Base-by-base conservation (phyloP, 306 rosid species). In the Cicer chorassanicum region DNA sequence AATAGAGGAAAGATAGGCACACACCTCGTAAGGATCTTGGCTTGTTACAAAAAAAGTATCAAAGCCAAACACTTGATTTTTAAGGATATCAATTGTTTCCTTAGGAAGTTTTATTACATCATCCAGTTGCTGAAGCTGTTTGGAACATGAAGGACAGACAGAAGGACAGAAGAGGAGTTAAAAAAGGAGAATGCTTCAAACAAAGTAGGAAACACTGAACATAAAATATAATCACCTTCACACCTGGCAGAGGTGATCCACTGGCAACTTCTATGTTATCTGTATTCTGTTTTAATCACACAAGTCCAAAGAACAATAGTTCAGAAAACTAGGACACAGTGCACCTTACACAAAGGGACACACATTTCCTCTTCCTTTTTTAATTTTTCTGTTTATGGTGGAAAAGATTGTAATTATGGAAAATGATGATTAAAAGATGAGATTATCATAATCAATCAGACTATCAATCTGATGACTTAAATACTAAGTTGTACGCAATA, bases 241-340 rank as follows among this genome's bases (percentile, higher is more conserved):
- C 90, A 83, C 96, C 99, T 82, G 99, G 99, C 80, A 94, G 98
- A 57, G 99, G 98, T 36, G 99, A 95, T 79, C 99, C 99, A 68
- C 92, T 92, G 41, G 96, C 82, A 81, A 95, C 92, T 85, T 92
- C 93, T 57, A 77, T 64, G 53, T 55, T 86, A 74, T 88, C 91
- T 78, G 61, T 64, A 54, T 83, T 84, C 99, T 90, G 90, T 81
- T 82, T 70, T 62, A 83, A 76, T 67, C 66, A 85, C 66, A 84
- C 75, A 83, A 79, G 13, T 83, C 75, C 81, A 77, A 64, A 65
- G 45, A 54, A 65, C 44, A 78, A 65, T 66, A 79, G 53, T 71
- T 64, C 74, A 78, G 51, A 65, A 70, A 76, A 65, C 9, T 13
- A 48, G 10, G 45, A 8, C 24, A 60, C 8, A 61, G 45, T 67